A percentile compares a stretch with the other conserved stretches of the same genome.
Evolutionary conservation across 495 filamentous ascomycete genomes (phyloP).

Genomic region (Eremomyces bilateralis): DNA sequence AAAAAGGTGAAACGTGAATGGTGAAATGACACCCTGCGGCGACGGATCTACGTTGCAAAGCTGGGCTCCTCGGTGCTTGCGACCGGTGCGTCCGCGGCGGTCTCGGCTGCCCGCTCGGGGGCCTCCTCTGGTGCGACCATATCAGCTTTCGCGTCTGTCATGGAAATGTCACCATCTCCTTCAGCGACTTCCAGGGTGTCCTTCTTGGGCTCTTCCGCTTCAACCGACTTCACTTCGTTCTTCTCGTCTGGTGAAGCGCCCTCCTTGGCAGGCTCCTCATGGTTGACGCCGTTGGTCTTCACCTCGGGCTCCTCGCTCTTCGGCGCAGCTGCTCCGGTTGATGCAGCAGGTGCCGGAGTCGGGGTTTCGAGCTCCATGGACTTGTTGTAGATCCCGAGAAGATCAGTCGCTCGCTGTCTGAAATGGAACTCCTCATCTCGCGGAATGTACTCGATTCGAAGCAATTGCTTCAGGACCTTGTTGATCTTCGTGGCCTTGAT

Average conservation of each 20-base stretch:
- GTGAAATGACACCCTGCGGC: no score
- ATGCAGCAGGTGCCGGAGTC: neutral
- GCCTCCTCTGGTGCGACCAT: no score
- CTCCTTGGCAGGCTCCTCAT: neutral
- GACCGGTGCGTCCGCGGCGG: no score
- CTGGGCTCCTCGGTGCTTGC: no score
- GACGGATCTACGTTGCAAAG: no score
- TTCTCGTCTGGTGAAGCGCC: no score
- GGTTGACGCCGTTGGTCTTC: neutral
- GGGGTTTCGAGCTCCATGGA: neutral
- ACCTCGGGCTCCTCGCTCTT: neutral
- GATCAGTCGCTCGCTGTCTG: slow-evolving; percentile 31
- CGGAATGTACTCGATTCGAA: slow-evolving; percentile 58
- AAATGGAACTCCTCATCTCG: slow-evolving; percentile 66
- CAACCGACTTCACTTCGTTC: neutral
- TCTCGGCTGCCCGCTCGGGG: no score
- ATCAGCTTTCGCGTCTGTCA: neutral
- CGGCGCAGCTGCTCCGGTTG: neutral
- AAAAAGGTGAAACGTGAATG: no score
- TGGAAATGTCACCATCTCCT: neutral
- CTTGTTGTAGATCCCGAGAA: neutral
- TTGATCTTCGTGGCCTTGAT: slow-evolving; percentile 65
- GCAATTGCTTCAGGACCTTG: slow-evolving; percentile 73
- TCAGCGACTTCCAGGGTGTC: neutral
- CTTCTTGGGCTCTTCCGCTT: neutral